A percentile compares a stretch with the other conserved stretches of the same genome.
Conservation (phyloP, 2,329 filamentous ascomycete species). For the Fusarium dimerum region DNA sequence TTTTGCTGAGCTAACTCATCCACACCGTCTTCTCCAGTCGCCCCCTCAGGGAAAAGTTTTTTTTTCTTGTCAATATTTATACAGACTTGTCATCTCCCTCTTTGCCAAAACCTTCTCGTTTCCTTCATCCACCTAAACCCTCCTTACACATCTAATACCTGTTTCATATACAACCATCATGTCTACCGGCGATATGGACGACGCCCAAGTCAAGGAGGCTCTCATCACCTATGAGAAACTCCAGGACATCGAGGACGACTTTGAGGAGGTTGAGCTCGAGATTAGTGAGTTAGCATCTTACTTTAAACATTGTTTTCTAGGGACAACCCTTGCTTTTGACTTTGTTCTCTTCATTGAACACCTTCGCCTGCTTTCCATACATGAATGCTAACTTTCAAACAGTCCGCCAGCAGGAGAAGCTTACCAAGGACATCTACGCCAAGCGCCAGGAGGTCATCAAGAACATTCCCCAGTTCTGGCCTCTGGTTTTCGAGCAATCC, state of each 20-base stretch:
- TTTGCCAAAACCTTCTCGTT: constrained; percentile 7
- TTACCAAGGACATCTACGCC: constrained; percentile 71
- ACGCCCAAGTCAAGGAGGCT: constrained; percentile 31
- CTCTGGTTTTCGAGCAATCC: constrained; percentile 86
- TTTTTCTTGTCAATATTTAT: constrained; percentile 1
- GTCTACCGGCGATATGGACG: constrained; percentile 39
- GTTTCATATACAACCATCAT: constrained; percentile 30
- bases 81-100: neutral
- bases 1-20: neutral
- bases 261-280: constrained; percentile 79
- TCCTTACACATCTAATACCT: neutral
- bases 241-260: constrained; percentile 77
- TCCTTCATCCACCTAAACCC: constrained; percentile 9
- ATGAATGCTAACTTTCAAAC: constrained; percentile 17
- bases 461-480: constrained; percentile 88
- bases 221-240: constrained; percentile 73
- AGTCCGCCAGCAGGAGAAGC: constrained; percentile 74
- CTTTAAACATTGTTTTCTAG: neutral
- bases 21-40: constrained; percentile 3
- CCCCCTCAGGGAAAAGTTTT: constrained; percentile 3
- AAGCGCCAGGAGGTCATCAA: constrained; percentile 71
- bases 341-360: neutral
- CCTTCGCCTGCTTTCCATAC: neutral
- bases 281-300: constrained; percentile 62
- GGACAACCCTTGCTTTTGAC: neutral